phyloP scores from a whole-genome alignment of 176 grass and related monocot genomes.

The Eragrostis curvula region DNA sequence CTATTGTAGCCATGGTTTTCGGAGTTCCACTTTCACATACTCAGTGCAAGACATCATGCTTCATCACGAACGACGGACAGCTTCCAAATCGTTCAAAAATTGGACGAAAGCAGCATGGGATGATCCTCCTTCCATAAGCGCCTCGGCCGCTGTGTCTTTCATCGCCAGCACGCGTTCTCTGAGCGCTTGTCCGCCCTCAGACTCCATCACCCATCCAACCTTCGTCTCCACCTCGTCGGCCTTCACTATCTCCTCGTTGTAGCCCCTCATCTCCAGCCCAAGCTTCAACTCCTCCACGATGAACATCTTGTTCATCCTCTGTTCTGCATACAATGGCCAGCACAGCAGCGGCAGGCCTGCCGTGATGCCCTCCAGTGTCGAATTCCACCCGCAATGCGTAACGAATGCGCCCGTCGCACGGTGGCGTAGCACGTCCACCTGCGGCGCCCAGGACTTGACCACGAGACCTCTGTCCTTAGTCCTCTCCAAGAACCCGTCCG shows the following conservation, averaged over 20 bases:
- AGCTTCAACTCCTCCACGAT: constrained; percentile 46
- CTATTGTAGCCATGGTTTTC: neutral
- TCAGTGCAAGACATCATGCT: neutral
- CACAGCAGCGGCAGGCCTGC: constrained; percentile 48
- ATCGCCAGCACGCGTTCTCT: neutral
- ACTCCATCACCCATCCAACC: constrained; percentile 47
- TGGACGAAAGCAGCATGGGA: constrained; percentile 37
- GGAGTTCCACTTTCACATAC: neutral
- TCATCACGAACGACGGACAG: neutral
- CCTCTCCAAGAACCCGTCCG: constrained; percentile 47
- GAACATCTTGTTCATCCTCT: constrained; percentile 62
- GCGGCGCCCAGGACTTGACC: constrained; percentile 54
- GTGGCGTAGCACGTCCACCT: constrained; percentile 60
- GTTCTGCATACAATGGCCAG: constrained; percentile 63
- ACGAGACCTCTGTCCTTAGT: constrained; percentile 35
- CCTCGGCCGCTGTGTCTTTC: neutral
- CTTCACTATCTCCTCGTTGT: constrained; percentile 40
- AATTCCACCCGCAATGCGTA: constrained; percentile 54
- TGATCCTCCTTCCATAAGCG: constrained; percentile 31
- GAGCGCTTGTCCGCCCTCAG: neutral
- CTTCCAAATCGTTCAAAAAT: constrained; percentile 9
- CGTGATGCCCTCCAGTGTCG: constrained; percentile 46
- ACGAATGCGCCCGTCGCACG: constrained; percentile 41
- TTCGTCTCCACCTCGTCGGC: constrained; percentile 54
- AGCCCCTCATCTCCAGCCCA: constrained; percentile 48